Base-by-base conservation (phyloP, 768 basidiomycete species). In the Lentinula lateritia region DNA sequence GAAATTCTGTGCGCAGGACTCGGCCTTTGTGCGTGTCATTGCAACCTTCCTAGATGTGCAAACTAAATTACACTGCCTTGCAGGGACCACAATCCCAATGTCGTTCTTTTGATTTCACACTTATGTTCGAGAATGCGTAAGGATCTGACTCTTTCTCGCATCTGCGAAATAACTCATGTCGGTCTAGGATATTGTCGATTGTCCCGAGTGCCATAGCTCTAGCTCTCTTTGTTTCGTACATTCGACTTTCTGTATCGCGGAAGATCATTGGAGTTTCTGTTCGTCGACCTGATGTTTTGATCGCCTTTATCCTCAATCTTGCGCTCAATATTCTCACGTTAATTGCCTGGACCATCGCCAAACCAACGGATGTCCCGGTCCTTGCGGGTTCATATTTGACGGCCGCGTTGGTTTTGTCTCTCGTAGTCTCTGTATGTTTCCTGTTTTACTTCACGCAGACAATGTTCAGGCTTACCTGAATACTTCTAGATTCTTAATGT, bases 311-410 rank as follows among this genome's bases (percentile, higher is more conserved):
- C 15, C 43, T 45, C 16, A 45, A 45, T 18, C 12, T 18, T 15
- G 43, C n/a, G 10, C 43, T 45, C 3, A 52, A 18, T 23, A 5
- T 55, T 50, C n/a, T 58, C 43, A 59, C 60, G 41, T 39, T 64
- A 9, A 48, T 55, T 35, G 61, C 56, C n/a, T 64, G 63, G 63
- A n/a, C 58, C 16, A 53, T 18, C n/a, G 41, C 42, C n/a, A 16
- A 45, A 15, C 54, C 61, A 18, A 48, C 55, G 20, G 41, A 23
- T 12, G 36, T 64, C 36, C 63, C 63, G 3, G 39, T 50, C n/a
- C 4, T 57, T 36, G 58, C 61, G 6, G 54, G 43, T 16, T 41
- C 41, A n/a, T 61, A 53, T 10, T 28, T 64, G 10, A 54, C 63
- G 16, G 35, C 50, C 23, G 60, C 63, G 10, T 61, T 64, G 8